A percentile compares a stretch with the other conserved stretches of the same genome.
Evolutionary conservation across 2,329 filamentous ascomycete genomes (phyloP).

Genomic region (Curvularia sp.): DNA sequence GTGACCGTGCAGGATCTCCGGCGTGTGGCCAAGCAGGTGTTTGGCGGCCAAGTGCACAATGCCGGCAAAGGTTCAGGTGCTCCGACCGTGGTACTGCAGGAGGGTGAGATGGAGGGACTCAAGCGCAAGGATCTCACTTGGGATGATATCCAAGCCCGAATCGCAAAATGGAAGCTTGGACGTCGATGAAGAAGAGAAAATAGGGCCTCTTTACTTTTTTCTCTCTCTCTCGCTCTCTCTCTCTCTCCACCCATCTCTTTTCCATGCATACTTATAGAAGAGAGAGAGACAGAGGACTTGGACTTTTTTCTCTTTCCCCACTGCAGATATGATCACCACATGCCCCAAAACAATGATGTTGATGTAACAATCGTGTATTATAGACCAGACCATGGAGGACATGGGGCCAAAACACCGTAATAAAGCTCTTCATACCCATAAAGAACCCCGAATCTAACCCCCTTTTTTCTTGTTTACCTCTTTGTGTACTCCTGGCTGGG

Average conservation of each 20-base stretch:
- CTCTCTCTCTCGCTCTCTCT: neutral
- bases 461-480: too few species aligned
- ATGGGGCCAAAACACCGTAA: neutral
- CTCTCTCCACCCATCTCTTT: neutral
- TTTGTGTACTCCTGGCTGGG: too few species aligned
- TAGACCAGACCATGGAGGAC: neutral
- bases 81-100: conserved; percentile 93
- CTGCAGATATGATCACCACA: neutral
- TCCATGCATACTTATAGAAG: neutral
- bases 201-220: neutral
- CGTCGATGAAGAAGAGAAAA: conserved; percentile 55
- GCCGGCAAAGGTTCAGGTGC: conserved; percentile 79
- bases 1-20: conserved; percentile 82
- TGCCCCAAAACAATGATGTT: neutral
- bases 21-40: conserved; percentile 78
- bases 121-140: conserved; percentile 75
- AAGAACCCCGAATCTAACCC: neutral
- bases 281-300: neutral
- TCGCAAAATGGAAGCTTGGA: conserved; percentile 83
- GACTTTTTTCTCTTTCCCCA: neutral
- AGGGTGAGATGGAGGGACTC: conserved; percentile 77
- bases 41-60: conserved; percentile 79
- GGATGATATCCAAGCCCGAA: conserved; percentile 88
- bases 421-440: neutral
- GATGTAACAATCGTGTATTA: neutral